These are phyloP conservation scores for Panellus pusillus DNA, from an alignment of 768 basidiomycete species.

Conservation along the genomic window DNA sequence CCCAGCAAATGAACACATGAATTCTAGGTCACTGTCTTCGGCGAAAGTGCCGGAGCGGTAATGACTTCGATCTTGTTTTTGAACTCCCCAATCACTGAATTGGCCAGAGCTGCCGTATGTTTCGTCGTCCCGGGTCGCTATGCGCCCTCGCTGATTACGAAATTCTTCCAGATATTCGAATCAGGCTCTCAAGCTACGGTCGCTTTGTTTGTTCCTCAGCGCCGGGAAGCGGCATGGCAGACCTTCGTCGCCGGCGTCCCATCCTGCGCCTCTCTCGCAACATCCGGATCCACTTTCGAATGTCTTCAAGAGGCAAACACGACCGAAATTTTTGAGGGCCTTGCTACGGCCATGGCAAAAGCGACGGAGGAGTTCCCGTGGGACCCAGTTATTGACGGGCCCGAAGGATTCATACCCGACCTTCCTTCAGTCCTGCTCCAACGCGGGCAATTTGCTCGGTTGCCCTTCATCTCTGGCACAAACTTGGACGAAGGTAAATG, in stretches of 20 bases:
- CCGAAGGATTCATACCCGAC: slow-evolving; percentile 36
- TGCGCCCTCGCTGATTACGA: too few species aligned
- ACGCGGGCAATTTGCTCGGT: slow-evolving; percentile 30
- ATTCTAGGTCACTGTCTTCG: slow-evolving; percentile 44
- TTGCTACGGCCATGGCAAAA: slow-evolving; percentile 20
- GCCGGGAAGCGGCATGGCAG: slow-evolving; percentile 30
- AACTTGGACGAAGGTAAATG: slow-evolving; percentile 42
- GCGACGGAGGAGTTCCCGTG: slow-evolving; percentile 30
- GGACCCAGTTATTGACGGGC: slow-evolving; percentile 40
- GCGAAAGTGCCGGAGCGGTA: slow-evolving; percentile 51
- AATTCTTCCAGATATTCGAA: slow-evolving; percentile 37
- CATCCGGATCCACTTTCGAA: slow-evolving; percentile 29
- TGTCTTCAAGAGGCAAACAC: slow-evolving; percentile 27
- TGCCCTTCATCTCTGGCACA: slow-evolving; percentile 45
- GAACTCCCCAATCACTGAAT: slow-evolving; percentile 26
- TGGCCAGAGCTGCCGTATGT: slow-evolving; percentile 33
- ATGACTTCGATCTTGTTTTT: slow-evolving; percentile 36
- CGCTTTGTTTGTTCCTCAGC: slow-evolving; percentile 28
- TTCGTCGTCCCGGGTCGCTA: too few species aligned
- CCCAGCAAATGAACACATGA: background rate
- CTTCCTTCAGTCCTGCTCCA: slow-evolving; percentile 33
- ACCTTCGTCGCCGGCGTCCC: slow-evolving; percentile 29
- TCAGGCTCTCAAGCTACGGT: slow-evolving; percentile 36
- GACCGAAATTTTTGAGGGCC: slow-evolving; percentile 26
- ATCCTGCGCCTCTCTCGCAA: slow-evolving; percentile 21